Conservation (phyloP, 495 filamentous ascomycete genomes). For the Penicillium robsamsonii region DNA sequence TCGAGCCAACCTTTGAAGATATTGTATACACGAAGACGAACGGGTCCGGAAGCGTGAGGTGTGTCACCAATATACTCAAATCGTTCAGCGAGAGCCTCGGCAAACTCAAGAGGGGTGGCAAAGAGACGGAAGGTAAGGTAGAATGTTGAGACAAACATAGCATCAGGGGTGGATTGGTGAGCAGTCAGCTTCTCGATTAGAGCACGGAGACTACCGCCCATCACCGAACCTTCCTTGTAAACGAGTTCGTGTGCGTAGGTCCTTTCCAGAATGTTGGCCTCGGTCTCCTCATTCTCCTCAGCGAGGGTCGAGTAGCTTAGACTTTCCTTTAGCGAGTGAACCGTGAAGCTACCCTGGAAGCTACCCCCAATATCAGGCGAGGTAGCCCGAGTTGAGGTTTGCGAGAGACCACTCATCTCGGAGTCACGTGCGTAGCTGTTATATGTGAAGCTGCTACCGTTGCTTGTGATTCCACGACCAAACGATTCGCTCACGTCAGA, state of each 20-base stretch:
- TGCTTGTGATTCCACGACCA: constrained; percentile 48
- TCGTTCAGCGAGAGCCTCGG: constrained; percentile 76
- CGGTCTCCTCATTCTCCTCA: constrained; percentile 73
- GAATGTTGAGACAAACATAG: constrained; percentile 90
- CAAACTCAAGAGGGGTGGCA: constrained; percentile 75
- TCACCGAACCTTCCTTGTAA: constrained; percentile 94
- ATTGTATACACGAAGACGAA: constrained; percentile 91
- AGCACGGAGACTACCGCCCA: constrained; percentile 85
- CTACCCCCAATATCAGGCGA: constrained; percentile 66
- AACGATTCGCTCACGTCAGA: constrained; percentile 40
- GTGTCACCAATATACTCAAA: constrained; percentile 89
- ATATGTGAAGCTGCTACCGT: constrained; percentile 70
- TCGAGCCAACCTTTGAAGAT: constrained; percentile 97
- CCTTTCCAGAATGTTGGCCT: constrained; percentile 78
- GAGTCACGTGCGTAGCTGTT: constrained; percentile 73
- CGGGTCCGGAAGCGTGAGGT: constrained; percentile 67
- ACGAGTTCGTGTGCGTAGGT: constrained; percentile 88
- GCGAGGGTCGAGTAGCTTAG: constrained; percentile 60
- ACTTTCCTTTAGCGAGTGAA: constrained; percentile 53
- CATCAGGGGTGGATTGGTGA: constrained; percentile 89
- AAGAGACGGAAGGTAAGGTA: constrained; percentile 98
- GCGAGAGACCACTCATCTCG: constrained; percentile 75
- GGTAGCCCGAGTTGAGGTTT: constrained; percentile 83
- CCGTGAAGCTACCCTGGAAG: constrained; percentile 36
- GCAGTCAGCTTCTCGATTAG: constrained; percentile 91